Percentiles rank a stretch among this genome's conserved stretches.
Conservation (phyloP, 495 filamentous ascomycete genomes). For the Cryomyces minteri region DNA sequence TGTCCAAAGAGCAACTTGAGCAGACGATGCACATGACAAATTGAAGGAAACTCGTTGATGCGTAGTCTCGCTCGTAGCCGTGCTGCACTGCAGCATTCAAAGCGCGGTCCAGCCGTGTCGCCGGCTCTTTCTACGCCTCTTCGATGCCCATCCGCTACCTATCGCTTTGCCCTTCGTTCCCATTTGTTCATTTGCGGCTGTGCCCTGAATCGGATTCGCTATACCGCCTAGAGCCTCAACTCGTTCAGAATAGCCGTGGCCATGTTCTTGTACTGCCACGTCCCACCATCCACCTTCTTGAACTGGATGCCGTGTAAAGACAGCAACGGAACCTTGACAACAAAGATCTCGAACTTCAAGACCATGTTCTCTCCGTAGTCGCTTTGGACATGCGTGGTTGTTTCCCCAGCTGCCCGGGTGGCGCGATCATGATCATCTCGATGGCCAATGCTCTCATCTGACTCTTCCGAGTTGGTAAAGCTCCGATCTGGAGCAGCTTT, state of each 20-base stretch:
- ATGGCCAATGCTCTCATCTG: slow-evolving; percentile 43
- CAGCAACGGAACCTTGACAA: slow-evolving; percentile 93
- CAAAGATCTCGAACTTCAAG: slow-evolving; percentile 85
- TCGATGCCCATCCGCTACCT: too few relatives aligned
- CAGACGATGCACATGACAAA: too few relatives aligned
- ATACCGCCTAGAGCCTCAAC: slow-evolving; percentile 43
- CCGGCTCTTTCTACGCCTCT: too few relatives aligned
- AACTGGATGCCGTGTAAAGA: slow-evolving; percentile 93
- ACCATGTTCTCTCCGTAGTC: slow-evolving; percentile 65
- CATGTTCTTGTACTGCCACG: slow-evolving; percentile 98
- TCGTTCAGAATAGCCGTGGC: slow-evolving; percentile 86
- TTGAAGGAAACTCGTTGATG: too few relatives aligned
- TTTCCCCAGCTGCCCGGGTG: slow-evolving; percentile 46
- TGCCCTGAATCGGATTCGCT: not conserved
- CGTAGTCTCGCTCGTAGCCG: too few relatives aligned
- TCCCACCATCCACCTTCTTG: slow-evolving; percentile 87
- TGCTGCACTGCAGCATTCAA: too few relatives aligned
- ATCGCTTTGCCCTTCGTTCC: too few relatives aligned
- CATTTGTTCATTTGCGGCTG: not conserved
- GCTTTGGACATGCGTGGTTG: slow-evolving; percentile 69
- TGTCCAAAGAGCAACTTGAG: too few relatives aligned
- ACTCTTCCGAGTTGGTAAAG: slow-evolving; percentile 64
- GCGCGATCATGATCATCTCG: not conserved
- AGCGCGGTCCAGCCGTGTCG: too few relatives aligned
- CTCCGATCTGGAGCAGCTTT: slow-evolving; percentile 33